These are phyloP conservation scores for Tulasnella sp. DNA, from an alignment of 768 basidiomycete genomes.

Conservation along the genomic window DNA sequence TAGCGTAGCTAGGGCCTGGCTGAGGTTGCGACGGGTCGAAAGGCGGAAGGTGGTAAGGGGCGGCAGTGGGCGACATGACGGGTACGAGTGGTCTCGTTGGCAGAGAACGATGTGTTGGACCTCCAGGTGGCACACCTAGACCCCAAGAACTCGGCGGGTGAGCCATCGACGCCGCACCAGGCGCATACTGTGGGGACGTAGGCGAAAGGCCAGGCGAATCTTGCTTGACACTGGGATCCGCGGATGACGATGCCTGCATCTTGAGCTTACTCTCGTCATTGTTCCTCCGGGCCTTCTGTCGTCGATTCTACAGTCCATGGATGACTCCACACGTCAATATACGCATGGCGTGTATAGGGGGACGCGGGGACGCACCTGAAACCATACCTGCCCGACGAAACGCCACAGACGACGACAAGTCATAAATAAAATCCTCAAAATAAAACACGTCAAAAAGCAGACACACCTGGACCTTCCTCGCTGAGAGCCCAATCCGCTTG, in stretches of 20 bases:
- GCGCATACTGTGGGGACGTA: neutral
- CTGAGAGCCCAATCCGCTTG: slow-evolving; percentile 6
- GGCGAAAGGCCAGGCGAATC: neutral
- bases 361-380: slow-evolving; percentile 1
- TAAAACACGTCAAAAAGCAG: neutral
- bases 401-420: neutral
- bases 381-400: slow-evolving; percentile 7
- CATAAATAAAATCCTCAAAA: neutral
- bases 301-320: neutral
- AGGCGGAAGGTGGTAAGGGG: too few relatives aligned
- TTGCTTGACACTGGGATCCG: neutral
- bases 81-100: neutral
- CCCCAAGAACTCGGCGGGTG: neutral
- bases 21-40: too few relatives aligned
- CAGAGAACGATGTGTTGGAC: neutral
- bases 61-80: too few relatives aligned
- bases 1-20: too few relatives aligned
- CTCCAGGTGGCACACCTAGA: neutral
- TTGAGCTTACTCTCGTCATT: slow-evolving; percentile 1
- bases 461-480: slow-evolving; percentile 11
- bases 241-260: neutral
- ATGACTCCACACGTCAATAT: neutral
- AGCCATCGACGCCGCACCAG: neutral
- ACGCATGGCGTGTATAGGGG: neutral
- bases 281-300: slow-evolving; percentile 12